phyloP scores from a whole-genome alignment of 257 asterid species.

The Solanum clarkiae region DNA sequence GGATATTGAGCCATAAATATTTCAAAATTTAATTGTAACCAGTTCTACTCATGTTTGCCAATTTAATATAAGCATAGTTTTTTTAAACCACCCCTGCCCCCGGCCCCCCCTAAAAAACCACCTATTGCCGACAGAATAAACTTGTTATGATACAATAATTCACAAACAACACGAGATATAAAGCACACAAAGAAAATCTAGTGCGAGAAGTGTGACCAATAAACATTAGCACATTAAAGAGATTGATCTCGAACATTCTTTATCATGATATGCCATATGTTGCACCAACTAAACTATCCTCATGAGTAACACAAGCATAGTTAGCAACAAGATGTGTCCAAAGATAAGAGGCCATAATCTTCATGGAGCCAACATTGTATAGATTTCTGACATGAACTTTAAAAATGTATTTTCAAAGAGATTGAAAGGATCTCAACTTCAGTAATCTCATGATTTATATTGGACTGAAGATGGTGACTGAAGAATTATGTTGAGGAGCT shows the following conservation, averaged over 20 bases:
- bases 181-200: too few relatives aligned
- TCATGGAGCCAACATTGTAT: too few relatives aligned
- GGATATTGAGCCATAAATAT: neutral
- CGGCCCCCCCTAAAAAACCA: too few relatives aligned
- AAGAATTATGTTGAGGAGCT: slow-evolving; percentile 51
- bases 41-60: neutral
- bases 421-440: neutral
- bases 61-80: neutral
- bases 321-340: neutral
- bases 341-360: too few relatives aligned
- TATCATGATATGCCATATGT: neutral
- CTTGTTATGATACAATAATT: too few relatives aligned
- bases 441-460: slow-evolving; percentile 23
- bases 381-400: too few relatives aligned
- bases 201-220: neutral
- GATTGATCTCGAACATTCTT: neutral
- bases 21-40: neutral
- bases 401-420: too few relatives aligned
- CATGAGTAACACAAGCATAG: neutral
- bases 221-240: neutral
- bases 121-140: too few relatives aligned
- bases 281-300: neutral
- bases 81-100: too few relatives aligned
- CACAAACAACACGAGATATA: too few relatives aligned
- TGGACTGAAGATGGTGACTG: slow-evolving; percentile 16